These are phyloP conservation scores for Huntiella moniliformis DNA, from an alignment of 2,329 filamentous ascomycete genomes.

Conservation along the genomic window DNA sequence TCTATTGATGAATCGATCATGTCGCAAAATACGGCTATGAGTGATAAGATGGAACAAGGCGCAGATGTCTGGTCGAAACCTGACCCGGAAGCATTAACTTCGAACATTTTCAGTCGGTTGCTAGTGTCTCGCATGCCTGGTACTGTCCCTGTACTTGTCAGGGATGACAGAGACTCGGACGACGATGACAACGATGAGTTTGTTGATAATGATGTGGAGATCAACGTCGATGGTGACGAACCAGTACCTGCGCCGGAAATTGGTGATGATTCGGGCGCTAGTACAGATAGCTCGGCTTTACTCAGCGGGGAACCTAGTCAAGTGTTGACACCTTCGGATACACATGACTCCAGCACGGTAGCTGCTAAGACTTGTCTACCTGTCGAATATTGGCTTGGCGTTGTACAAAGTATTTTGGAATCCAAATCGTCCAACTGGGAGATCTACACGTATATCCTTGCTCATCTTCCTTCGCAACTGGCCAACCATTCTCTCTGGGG, in stretches of 20 bases:
- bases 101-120: conserved; percentile 29
- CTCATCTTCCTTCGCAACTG: conserved; percentile 71
- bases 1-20: neutral
- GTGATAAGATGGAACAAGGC: conserved; percentile 1
- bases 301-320: no score
- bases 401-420: conserved; percentile 24
- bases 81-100: conserved; percentile 36
- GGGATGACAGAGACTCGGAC: conserved; percentile 9
- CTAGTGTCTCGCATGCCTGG: conserved; percentile 25
- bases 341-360: neutral
- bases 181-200: conserved; percentile 3
- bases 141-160: conserved; percentile 11
- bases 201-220: conserved; percentile 8
- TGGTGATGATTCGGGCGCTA: conserved; percentile 6
- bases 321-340: no score
- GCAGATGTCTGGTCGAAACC: conserved; percentile 35
- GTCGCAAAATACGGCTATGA: neutral
- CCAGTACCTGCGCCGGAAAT: conserved; percentile 11
- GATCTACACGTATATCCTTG: conserved; percentile 74
- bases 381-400: conserved; percentile 55
- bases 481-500: conserved; percentile 77
- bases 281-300: no score
- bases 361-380: conserved; percentile 28
- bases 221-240: conserved; percentile 11
- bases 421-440: conserved; percentile 51